These are phyloP conservation scores for Monilinia vaccinii-corymbosi DNA, from an alignment of 2,329 filamentous ascomycete genomes.

Conservation along the genomic window DNA sequence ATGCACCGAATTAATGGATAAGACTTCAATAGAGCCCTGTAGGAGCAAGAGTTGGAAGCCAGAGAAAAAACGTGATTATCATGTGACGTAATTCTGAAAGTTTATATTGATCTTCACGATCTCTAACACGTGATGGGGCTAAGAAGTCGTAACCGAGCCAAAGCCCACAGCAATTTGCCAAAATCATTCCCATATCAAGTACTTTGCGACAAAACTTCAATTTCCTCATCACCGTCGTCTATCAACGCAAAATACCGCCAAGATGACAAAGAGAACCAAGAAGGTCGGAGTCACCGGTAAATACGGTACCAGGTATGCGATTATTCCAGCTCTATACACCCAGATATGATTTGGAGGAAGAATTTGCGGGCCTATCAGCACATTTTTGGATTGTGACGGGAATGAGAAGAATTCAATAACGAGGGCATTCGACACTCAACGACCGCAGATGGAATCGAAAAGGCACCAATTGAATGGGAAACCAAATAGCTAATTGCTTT, in stretches of 20 bases:
- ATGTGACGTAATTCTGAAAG: background rate
- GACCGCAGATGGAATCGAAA: background rate
- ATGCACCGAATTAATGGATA: background rate
- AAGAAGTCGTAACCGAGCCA: slow-evolving; percentile 10
- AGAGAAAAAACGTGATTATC: background rate
- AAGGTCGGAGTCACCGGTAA: slow-evolving; percentile 99
- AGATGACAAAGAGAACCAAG: slow-evolving; percentile 94
- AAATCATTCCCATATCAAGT: slow-evolving; percentile 17
- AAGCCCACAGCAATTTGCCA: slow-evolving; percentile 11
- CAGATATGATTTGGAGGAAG: background rate
- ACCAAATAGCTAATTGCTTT: slow-evolving; percentile 17
- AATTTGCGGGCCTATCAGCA: background rate
- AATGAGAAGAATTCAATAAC: background rate
- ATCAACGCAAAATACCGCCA: slow-evolving; percentile 39
- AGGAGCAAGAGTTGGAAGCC: background rate
- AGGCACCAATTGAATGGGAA: background rate
- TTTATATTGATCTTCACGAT: background rate
- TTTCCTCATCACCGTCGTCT: slow-evolving; percentile 18
- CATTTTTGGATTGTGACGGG: background rate
- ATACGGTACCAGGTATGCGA: slow-evolving; percentile 87
- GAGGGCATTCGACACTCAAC: background rate
- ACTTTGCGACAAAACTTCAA: slow-evolving; percentile 13
- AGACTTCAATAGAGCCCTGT: background rate
- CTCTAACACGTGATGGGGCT: slow-evolving; percentile 2
- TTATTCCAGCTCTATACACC: slow-evolving; percentile 17